phyloP scores from a whole-genome alignment of 495 filamentous ascomycete species.

The Aspergillus ostianus region DNA sequence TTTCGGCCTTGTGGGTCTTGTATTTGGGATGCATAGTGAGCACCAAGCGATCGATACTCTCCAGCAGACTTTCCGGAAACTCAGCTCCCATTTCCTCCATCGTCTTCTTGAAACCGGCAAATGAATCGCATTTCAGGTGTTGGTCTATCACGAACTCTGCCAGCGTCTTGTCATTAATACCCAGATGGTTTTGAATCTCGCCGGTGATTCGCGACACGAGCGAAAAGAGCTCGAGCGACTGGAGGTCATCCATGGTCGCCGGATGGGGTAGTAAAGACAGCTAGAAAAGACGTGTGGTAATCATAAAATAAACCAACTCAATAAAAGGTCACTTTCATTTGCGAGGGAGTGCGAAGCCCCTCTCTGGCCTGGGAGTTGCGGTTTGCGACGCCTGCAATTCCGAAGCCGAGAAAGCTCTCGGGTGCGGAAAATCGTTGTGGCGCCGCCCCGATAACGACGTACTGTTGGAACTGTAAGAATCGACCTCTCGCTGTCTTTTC shows the following conservation, averaged over 20 bases:
- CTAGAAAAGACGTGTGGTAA: not conserved
- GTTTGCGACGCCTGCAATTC: constrained; percentile 6
- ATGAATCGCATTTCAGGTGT: constrained; percentile 68
- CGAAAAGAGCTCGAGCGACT: constrained; percentile 85
- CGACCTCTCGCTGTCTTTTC: too few relatives aligned
- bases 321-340: not conserved
- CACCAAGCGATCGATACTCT: constrained; percentile 87
- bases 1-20: constrained; percentile 48
- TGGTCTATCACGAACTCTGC: constrained; percentile 95
- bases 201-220: constrained; percentile 93
- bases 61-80: constrained; percentile 84
- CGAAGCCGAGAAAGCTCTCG: constrained; percentile 22
- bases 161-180: constrained; percentile 88
- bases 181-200: constrained; percentile 91
- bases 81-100: constrained; percentile 77
- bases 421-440: constrained; percentile 45
- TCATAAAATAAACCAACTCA: not conserved
- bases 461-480: too few relatives aligned
- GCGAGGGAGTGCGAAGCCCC: constrained; percentile 3
- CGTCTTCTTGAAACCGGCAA: constrained; percentile 67
- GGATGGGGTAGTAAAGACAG: constrained; percentile 7
- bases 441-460: constrained; percentile 39
- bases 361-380: constrained; percentile 12
- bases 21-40: constrained; percentile 87
- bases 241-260: constrained; percentile 77